Conservation (phyloP, 768 basidiomycete genomes). For the Ramaria sp. region DNA sequence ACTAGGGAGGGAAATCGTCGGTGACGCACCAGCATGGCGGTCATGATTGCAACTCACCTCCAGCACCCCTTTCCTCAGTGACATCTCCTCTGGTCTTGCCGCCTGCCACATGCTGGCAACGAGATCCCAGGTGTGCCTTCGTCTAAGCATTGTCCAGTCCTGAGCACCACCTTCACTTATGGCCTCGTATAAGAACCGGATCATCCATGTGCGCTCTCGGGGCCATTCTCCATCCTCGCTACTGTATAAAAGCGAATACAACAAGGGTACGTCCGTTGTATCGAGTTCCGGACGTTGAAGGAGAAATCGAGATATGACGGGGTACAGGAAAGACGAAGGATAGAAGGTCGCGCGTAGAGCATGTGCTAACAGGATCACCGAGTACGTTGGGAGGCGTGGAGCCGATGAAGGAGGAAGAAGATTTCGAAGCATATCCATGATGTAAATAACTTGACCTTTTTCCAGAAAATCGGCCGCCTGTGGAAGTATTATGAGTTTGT, state of each 20-base stretch:
- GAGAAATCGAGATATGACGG: slow-evolving; percentile 75
- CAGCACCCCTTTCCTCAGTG: slow-evolving; percentile 46
- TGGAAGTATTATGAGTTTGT: background rate
- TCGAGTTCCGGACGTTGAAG: slow-evolving; percentile 83
- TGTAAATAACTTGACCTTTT: slow-evolving; percentile 57
- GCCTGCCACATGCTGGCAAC: slow-evolving; percentile 68
- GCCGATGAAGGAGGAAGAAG: slow-evolving; percentile 24
- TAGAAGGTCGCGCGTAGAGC: slow-evolving; percentile 75
- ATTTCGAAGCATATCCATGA: slow-evolving; percentile 58
- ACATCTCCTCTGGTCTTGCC: slow-evolving; percentile 40
- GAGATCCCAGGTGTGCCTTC: slow-evolving; percentile 83
- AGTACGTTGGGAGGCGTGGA: slow-evolving; percentile 55
- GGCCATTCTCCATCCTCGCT: slow-evolving; percentile 61
- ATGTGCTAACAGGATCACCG: slow-evolving; percentile 74
- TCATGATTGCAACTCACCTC: slow-evolving; percentile 37
- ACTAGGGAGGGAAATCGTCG: slow-evolving; percentile 29
- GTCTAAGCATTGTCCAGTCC: slow-evolving; percentile 75
- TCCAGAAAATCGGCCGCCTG: slow-evolving; percentile 66
- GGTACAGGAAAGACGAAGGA: slow-evolving; percentile 83
- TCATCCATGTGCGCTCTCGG: slow-evolving; percentile 83
- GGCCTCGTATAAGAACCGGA: slow-evolving; percentile 73
- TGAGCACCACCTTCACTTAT: slow-evolving; percentile 43
- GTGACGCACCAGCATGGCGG: background rate
- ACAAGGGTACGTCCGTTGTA: slow-evolving; percentile 74
- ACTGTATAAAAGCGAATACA: slow-evolving; percentile 83